A percentile compares a stretch with the other conserved stretches of the same genome.
phyloP scores from a whole-genome alignment of 2,329 filamentous ascomycete species.

The Corniculantispora saksenae region DNA sequence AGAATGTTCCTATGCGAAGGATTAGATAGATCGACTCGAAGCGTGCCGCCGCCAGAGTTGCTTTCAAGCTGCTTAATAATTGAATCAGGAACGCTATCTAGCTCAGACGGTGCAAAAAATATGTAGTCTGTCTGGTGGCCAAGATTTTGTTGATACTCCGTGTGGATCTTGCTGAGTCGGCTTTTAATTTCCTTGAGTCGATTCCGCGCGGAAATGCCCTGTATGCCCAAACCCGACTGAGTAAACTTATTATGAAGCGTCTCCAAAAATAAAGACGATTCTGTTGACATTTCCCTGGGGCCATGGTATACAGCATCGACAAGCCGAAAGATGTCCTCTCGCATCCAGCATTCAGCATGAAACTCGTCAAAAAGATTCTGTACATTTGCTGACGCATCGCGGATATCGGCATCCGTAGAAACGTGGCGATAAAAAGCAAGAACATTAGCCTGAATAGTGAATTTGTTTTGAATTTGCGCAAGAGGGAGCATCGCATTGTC shows the following conservation, averaged over 20 bases:
- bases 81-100: background rate
- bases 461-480: slow-evolving; percentile 3
- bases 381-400: background rate
- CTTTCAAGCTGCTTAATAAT: background rate
- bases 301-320: background rate
- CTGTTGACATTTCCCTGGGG: background rate
- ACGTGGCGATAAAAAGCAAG: background rate
- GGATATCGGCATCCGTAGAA: background rate
- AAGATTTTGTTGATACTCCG: background rate
- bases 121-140: background rate
- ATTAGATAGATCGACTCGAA: background rate
- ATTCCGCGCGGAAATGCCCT: background rate
- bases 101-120: background rate
- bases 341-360: background rate
- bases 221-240: background rate
- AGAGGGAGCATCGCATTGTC: background rate
- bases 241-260: background rate
- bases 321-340: slow-evolving; percentile 2
- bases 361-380: slow-evolving; percentile 2
- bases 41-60: background rate
- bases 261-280: background rate
- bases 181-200: slow-evolving; percentile 1
- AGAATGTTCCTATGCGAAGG: background rate
- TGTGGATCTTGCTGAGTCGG: slow-evolving; percentile 3
- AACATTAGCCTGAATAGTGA: background rate